A percentile compares a stretch with the other conserved stretches of the same genome.
Evolutionary conservation across 2,329 filamentous ascomycete species (phyloP).

Genomic region (Neonectria hederae): DNA sequence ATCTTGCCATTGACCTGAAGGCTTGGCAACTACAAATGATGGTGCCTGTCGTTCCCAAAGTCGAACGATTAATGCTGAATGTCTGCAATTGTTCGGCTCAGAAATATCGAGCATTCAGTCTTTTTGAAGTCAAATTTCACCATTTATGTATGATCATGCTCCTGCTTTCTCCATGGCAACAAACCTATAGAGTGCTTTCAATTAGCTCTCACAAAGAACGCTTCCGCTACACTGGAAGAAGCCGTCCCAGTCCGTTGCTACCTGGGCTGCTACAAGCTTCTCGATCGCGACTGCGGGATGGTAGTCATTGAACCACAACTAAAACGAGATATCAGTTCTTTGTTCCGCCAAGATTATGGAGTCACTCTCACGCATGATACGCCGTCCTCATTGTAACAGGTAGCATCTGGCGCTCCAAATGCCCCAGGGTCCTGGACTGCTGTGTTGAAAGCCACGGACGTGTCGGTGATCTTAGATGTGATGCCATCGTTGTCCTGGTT

Average conservation of each 20-base stretch:
- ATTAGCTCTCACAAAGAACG: background rate
- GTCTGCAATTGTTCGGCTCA: too few species aligned
- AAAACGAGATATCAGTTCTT: background rate
- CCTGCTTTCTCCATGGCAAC: too few species aligned
- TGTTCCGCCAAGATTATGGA: accelerated
- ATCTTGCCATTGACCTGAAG: too few species aligned
- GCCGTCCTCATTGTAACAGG: conserved; percentile 54
- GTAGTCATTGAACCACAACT: conserved; percentile 57
- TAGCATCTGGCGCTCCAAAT: conserved; percentile 55
- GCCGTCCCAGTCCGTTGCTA: conserved; percentile 37
- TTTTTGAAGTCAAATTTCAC: too few species aligned
- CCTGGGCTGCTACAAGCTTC: conserved; percentile 50
- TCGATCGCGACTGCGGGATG: conserved; percentile 54
- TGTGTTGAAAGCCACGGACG: conserved; percentile 51
- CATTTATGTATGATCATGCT: too few species aligned
- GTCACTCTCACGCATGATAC: conserved; percentile 47
- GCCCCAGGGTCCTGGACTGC: conserved; percentile 52
- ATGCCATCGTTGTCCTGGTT: conserved; percentile 46
- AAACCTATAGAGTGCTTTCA: background rate
- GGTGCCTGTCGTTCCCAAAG: too few species aligned
- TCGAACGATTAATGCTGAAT: too few species aligned
- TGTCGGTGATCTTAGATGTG: conserved; percentile 51
- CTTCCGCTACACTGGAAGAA: background rate
- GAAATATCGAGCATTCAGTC: too few species aligned
- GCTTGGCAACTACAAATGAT: too few species aligned